A percentile compares a stretch with the other conserved stretches of the same genome.
phyloP scores from a whole-genome alignment of 192 early-diverging fungal genomes.

The Piromyces finnis region DNA sequence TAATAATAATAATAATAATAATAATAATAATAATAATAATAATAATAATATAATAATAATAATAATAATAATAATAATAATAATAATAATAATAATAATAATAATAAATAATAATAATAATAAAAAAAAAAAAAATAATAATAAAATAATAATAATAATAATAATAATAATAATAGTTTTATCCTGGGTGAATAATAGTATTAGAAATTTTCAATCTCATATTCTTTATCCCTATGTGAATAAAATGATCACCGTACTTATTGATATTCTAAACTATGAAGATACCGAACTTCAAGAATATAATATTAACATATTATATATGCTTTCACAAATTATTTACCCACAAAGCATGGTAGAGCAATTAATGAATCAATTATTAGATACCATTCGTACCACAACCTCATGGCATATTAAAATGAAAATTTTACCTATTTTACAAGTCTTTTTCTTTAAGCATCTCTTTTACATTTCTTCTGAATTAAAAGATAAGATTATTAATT shows the following conservation, averaged over 20 bases:
- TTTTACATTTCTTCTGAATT: constrained; percentile 10
- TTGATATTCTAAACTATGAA: not conserved
- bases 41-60: too few species aligned
- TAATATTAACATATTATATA: not conserved
- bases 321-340: not conserved
- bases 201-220: not conserved
- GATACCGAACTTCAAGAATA: not conserved
- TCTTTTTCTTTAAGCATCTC: constrained; percentile 73
- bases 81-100: too few species aligned
- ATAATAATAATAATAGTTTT: not conserved
- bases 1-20: too few species aligned
- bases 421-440: constrained; percentile 65
- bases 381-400: not conserved
- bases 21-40: too few species aligned
- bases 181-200: not conserved
- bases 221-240: not conserved
- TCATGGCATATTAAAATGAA: constrained; percentile 69
- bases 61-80: too few species aligned
- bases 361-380: not conserved
- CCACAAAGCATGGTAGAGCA: not conserved
- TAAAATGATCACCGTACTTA: not conserved
- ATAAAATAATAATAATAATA: too few species aligned
- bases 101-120: too few species aligned
- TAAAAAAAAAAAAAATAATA: too few species aligned
- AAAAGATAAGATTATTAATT: not conserved